phyloP scores from a whole-genome alignment of 371 early-diverging fungal genomes.

The Dichotomocladium elegans region DNA sequence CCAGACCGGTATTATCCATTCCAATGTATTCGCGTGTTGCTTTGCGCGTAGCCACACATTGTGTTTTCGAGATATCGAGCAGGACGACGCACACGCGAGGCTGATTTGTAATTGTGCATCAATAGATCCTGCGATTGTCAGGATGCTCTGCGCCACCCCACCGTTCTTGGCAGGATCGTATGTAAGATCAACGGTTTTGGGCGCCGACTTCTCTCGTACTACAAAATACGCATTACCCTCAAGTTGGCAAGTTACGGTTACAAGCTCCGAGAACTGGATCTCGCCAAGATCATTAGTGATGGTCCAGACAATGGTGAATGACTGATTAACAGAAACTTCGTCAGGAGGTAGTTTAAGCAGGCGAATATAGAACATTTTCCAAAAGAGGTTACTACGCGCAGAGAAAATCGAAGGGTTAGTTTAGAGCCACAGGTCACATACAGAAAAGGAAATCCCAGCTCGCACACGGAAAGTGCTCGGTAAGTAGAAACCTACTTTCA shows the following conservation, averaged over 20 bases:
- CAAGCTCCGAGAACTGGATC: slow-evolving; percentile 20
- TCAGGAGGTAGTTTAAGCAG: slow-evolving; percentile 42
- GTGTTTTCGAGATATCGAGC: slow-evolving; percentile 9
- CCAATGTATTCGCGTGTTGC: neutral
- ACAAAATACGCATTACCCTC: neutral
- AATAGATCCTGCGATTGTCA: slow-evolving; percentile 15
- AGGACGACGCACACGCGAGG: slow-evolving; percentile 16
- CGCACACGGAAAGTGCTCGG: too few species aligned
- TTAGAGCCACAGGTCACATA: too few species aligned
- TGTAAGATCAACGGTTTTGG: neutral
- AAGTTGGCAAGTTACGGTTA: slow-evolving; percentile 12
- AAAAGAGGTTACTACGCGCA: too few species aligned
- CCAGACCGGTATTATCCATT: slow-evolving; percentile 40
- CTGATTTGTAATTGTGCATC: neutral
- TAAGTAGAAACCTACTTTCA: too few species aligned
- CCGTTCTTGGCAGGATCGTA: slow-evolving; percentile 35
- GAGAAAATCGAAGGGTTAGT: too few species aligned
- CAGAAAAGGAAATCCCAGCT: too few species aligned
- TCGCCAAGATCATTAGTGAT: slow-evolving; percentile 47
- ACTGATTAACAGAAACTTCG: slow-evolving; percentile 15
- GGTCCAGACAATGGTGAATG: slow-evolving; percentile 43
- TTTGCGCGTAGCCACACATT: slow-evolving; percentile 17
- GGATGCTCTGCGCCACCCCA: slow-evolving; percentile 19
- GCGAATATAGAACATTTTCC: slow-evolving; percentile 39
- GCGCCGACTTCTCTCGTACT: too few species aligned